Conservation (phyloP, 2,329 filamentous ascomycete genomes). For the Botrytis squamosa region DNA sequence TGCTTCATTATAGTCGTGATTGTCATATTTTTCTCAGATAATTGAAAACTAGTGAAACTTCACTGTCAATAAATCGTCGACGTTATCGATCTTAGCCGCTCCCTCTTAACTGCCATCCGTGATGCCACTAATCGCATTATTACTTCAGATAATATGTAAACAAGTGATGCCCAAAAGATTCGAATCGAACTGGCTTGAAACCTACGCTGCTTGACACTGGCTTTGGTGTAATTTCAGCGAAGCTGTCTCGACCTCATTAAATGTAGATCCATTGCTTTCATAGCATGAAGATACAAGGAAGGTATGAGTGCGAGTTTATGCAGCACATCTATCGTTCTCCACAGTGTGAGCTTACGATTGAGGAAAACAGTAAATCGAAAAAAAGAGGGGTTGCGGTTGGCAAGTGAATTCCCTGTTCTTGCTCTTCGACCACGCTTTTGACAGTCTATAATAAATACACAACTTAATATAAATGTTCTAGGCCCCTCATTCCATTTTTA, state of each 20-base stretch:
- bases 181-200: neutral
- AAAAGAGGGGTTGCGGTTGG: neutral
- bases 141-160: neutral
- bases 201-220: neutral
- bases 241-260: neutral
- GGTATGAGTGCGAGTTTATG: neutral
- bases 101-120: accelerated
- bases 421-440: neutral
- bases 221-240: neutral
- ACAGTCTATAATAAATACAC: neutral
- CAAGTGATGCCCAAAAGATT: neutral
- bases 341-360: neutral
- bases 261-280: no score
- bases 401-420: neutral
- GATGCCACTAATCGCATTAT: no score
- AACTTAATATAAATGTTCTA: neutral
- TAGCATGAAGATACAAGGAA: neutral
- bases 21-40: neutral
- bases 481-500: accelerated
- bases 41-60: neutral
- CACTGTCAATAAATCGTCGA: neutral
- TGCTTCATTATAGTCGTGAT: neutral
- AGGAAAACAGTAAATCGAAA: no score
- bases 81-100: neutral
- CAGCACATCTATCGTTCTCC: neutral